These are phyloP conservation scores for Penicillium sp. DNA, from an alignment of 2,329 filamentous ascomycete species.

Conservation along the genomic window DNA sequence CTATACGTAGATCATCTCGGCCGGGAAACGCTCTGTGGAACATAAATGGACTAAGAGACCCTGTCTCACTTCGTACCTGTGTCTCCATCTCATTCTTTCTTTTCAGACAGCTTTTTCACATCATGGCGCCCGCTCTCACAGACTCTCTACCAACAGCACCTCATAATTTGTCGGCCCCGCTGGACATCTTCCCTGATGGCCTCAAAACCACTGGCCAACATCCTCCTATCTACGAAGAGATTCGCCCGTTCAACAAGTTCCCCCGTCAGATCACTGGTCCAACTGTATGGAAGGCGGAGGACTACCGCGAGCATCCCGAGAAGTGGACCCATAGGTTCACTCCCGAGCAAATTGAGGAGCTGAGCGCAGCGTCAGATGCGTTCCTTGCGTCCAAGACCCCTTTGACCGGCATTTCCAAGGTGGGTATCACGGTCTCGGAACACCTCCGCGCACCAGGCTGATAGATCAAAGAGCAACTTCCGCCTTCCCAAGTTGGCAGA, in stretches of 20 bases:
- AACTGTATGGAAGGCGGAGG: conserved; percentile 69
- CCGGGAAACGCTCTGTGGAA: not conserved
- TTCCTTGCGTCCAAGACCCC: conserved; percentile 66
- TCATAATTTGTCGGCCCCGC: conserved; percentile 42
- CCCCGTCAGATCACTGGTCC: conserved; percentile 68
- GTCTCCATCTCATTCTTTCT: not conserved
- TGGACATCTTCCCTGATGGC: conserved; percentile 61
- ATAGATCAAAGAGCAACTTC: conserved; percentile 53
- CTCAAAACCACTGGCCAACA: conserved; percentile 71
- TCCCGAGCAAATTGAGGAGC: conserved; percentile 63
- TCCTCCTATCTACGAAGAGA: conserved; percentile 61
- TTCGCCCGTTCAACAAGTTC: conserved; percentile 68
- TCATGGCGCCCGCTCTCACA: conserved; percentile 43
- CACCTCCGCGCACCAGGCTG: not conserved
- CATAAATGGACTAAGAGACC: conserved; percentile 15
- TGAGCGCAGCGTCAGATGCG: conserved; percentile 64
- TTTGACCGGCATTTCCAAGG: conserved; percentile 68
- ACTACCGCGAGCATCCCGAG: conserved; percentile 62
- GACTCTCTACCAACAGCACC: conserved; percentile 35
- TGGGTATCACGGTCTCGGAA: conserved; percentile 18
- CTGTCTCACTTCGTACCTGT: not conserved
- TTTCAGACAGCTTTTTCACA: not conserved
- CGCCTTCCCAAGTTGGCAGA: conserved; percentile 56
- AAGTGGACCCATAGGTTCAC: conserved; percentile 72
- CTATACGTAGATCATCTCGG: conserved; percentile 10